phyloP scores from a whole-genome alignment of 305 asterid species.

The Ruellia speciosa region DNA sequence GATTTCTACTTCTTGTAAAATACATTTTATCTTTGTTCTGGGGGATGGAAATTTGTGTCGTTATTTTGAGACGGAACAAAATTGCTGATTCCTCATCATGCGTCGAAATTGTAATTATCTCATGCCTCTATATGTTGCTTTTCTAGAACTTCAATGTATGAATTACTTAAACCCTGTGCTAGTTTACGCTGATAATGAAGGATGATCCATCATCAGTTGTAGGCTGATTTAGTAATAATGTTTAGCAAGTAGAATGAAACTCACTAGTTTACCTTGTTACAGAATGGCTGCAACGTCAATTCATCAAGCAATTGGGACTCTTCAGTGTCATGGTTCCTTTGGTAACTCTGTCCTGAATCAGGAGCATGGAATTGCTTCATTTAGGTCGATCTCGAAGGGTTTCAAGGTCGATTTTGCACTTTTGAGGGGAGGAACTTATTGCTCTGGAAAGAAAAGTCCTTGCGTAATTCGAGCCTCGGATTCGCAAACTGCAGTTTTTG shows the following conservation, averaged over 20 bases:
- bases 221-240: neutral
- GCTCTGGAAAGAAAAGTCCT: constrained; percentile 38
- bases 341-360: constrained; percentile 32
- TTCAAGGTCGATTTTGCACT: constrained; percentile 35
- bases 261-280: constrained; percentile 15
- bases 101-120: too few species aligned
- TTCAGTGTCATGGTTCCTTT: constrained; percentile 37
- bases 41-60: too few species aligned
- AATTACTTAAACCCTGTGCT: too few species aligned
- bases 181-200: too few species aligned
- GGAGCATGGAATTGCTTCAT: constrained; percentile 44
- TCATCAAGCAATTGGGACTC: constrained; percentile 49
- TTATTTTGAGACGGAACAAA: too few species aligned
- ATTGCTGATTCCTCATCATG: too few species aligned
- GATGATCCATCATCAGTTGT: too few species aligned
- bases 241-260: constrained; percentile 1
- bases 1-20: too few species aligned
- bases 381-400: constrained; percentile 47
- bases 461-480: constrained; percentile 42
- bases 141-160: too few species aligned
- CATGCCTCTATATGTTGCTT: too few species aligned
- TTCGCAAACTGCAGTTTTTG: constrained; percentile 41
- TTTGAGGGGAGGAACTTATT: constrained; percentile 29
- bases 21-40: too few species aligned
- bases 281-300: constrained; percentile 62